Base-by-base conservation (phyloP, 2,329 filamentous ascomycete species). In the Beauveria brongniartii region DNA sequence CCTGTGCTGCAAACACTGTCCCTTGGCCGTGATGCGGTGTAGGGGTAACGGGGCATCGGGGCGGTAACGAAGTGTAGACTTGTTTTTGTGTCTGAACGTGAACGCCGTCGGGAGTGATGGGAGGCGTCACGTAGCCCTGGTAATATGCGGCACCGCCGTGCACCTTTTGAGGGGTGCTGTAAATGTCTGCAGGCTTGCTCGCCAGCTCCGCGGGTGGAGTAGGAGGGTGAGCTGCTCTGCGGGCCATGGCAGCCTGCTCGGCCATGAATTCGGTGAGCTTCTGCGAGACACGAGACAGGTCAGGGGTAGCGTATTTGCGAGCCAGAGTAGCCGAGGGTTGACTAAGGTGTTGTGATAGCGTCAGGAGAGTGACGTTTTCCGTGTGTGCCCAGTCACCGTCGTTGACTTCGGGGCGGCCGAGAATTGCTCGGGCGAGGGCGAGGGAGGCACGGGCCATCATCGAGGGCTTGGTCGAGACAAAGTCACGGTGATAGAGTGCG, bases 401-500 rank as follows among this genome's bases (percentile, higher is more conserved):
- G 64, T 85, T 85, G 65, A 87, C 82, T 73, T 96, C 91, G 46
- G 87, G 83, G 62, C 91, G 87, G 69, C 87, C 87, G 12, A 97
- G 83, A 65, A 99, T 91, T 71, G 90, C 93, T 65, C 92, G 83
- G 44, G 93, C 88, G 46, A 99, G 83, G 58, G 91, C 91, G 61
- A 97, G 80, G 12, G 92, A 91, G 48, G 92, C 89, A 66, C 91
- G 84, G 50, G 94, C 92, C 82, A 99, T 91, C 65, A 92, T 88
- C 0, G 93, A 96, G 22, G 94, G 92, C 70, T 89, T 89, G 61
- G 89, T 92, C 18, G 92, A 94, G 64, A 99, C 92, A 69, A 99
- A 99, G 66, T 97, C 94, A 70, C 93, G 90, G 79, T 97, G 91
- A 77, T 97, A 99, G 47, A 97, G 81, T 51, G 92, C 91, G 69